These are phyloP conservation scores for Lactarius vividus DNA, from an alignment of 768 basidiomycete genomes.

Conservation along the genomic window DNA sequence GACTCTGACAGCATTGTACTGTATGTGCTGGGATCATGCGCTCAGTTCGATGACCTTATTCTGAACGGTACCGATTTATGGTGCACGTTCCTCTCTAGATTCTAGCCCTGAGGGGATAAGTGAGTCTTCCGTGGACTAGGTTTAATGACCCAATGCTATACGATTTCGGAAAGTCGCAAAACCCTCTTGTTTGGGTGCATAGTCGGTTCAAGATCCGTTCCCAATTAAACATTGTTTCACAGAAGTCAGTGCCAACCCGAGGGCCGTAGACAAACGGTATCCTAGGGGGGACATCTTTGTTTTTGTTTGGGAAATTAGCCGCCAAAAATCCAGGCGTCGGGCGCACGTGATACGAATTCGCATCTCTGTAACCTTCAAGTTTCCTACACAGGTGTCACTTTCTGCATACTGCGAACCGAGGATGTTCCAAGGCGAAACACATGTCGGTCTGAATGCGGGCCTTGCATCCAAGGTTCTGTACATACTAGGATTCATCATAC, in stretches of 20 bases:
- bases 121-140: background rate
- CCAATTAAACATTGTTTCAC: background rate
- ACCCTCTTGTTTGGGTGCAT: background rate
- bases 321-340: background rate
- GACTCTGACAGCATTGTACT: no score
- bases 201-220: background rate
- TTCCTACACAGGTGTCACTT: background rate
- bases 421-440: background rate
- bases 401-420: background rate
- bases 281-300: background rate
- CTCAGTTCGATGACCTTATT: background rate
- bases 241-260: background rate
- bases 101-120: background rate
- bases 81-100: background rate
- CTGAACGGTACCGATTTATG: background rate
- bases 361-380: background rate
- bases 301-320: background rate
- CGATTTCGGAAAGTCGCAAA: background rate
- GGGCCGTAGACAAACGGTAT: background rate
- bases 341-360: background rate
- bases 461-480: background rate
- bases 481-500: background rate
- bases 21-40: background rate
- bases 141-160: background rate
- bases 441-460: no score